Base-by-base conservation (phyloP, 2,329 filamentous ascomycete species). In the Sporothrix luriei region DNA sequence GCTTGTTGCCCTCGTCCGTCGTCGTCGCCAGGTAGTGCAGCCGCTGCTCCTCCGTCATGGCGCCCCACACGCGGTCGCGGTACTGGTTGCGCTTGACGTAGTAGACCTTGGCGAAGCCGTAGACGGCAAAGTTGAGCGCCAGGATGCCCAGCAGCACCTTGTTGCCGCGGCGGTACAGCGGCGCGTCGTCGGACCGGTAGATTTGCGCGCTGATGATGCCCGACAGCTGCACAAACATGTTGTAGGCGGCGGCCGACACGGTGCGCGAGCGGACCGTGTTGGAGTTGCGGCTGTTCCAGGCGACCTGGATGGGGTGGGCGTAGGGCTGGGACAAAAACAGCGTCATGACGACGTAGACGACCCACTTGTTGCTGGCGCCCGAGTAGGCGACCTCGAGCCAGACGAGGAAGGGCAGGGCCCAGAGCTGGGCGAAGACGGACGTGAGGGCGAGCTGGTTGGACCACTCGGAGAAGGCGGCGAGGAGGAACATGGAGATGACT, bases 211-310 rank as follows among this genome's bases (percentile, higher is more conserved):
- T 75, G 46, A 82, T 79, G 62, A 84, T 82, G 65, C 76, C 80
- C 26, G 79, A 78, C 0, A 80, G 78, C 70, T 84, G 83, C 0
- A 84, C 81, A 33, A 78, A 79, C 82, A 84, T 84, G 74, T 90
- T 90, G 78, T 90, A 90, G 9, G 88, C 72, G 0, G 87, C 87
- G 0, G 84, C 83, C 0, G 85, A 84, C 11, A 90, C 85, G 0
- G 88, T 87, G 2, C 88, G 79, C 0, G 88, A 89, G 1, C 87
- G 82, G 1, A 90, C 88, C 1, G 84, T 83, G 40, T 87, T 87
- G 1, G 86, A 84, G 74, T 90, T 90, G 68, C 87, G 82, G 3
- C 85, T 87, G 2, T 84, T 88, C 77, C 87, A 85, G 0, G 83
- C 85, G 0, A 89, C 87, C 84, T 77, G 67, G 4, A 78, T 78